A percentile compares a stretch with the other conserved stretches of the same genome.
Conservation (phyloP, 2,329 filamentous ascomycete species). For the Colletotrichum musae region DNA sequence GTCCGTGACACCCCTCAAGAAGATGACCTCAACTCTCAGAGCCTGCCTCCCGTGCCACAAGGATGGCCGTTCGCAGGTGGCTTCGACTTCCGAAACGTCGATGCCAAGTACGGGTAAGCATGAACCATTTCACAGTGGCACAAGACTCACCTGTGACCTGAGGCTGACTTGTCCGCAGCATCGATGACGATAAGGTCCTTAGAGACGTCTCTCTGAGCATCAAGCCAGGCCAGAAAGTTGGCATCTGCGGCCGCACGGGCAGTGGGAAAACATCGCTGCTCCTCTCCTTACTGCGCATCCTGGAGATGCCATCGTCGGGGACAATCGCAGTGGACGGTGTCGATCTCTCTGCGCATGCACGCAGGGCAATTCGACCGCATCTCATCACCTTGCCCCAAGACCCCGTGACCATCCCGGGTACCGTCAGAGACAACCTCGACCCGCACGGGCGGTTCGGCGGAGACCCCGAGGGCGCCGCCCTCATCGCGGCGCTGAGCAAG, state of each 20-base stretch:
- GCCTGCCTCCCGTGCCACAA: slow-evolving; percentile 41
- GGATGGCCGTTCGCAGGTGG: slow-evolving; percentile 51
- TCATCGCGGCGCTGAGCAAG: slow-evolving; percentile 31
- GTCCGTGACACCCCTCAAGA: slow-evolving; percentile 46
- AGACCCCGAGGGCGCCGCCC: slow-evolving; percentile 36
- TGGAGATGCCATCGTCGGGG: slow-evolving; percentile 54
- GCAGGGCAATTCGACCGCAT: slow-evolving; percentile 37
- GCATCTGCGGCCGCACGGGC: slow-evolving; percentile 53
- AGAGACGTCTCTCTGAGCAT: slow-evolving; percentile 47
- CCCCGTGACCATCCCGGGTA: slow-evolving; percentile 36
- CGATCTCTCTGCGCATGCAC: slow-evolving; percentile 34
- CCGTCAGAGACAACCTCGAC: slow-evolving; percentile 43
- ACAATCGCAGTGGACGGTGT: slow-evolving; percentile 54
- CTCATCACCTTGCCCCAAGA: slow-evolving; percentile 43
- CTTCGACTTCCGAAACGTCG: slow-evolving; percentile 51
- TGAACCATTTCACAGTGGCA: slow-evolving; percentile 4
- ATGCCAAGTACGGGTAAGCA: slow-evolving; percentile 48
- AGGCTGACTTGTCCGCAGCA: background rate
- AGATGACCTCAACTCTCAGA: slow-evolving; percentile 43
- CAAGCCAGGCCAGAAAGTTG: slow-evolving; percentile 50
- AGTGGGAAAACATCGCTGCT: slow-evolving; percentile 45
- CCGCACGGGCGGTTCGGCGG: slow-evolving; percentile 35
- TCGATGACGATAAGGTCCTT: slow-evolving; percentile 41
- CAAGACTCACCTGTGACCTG: background rate
- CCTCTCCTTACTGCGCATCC: slow-evolving; percentile 59